Evolutionary conservation across 371 early-diverging fungal genomes (phyloP).

Genomic region (Phascolomyces articulosus): DNA sequence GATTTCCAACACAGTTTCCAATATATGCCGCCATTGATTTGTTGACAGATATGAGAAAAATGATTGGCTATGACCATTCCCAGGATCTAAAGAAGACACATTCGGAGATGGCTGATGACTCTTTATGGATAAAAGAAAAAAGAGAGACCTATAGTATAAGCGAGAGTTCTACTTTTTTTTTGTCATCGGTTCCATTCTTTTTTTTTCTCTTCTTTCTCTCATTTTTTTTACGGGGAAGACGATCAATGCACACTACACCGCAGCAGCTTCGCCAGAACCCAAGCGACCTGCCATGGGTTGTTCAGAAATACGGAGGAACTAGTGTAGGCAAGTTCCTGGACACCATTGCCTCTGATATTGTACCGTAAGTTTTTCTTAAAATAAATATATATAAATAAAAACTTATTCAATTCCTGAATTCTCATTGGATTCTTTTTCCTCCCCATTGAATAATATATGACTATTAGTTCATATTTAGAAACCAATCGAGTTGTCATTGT

Average conservation of each 20-base stretch:
- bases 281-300: slow-evolving; percentile 61
- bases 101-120: too few relatives aligned
- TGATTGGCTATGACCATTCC: too few relatives aligned
- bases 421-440: too few relatives aligned
- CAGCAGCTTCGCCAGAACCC: slow-evolving; percentile 20
- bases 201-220: not conserved
- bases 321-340: slow-evolving; percentile 83
- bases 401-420: too few relatives aligned
- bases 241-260: not conserved
- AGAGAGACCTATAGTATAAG: too few relatives aligned
- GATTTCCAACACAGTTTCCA: too few relatives aligned
- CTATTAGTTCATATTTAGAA: slow-evolving; percentile 36
- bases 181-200: not conserved
- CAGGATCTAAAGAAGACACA: too few relatives aligned
- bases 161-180: not conserved
- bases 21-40: too few relatives aligned
- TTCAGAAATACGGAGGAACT: slow-evolving; percentile 91
- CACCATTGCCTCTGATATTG: slow-evolving; percentile 58
- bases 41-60: too few relatives aligned
- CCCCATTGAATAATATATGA: not conserved
- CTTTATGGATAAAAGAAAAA: too few relatives aligned
- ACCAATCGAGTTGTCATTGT: slow-evolving; percentile 74
- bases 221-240: not conserved
- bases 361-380: slow-evolving; percentile 44
- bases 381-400: not conserved